phyloP scores from a whole-genome alignment of 352 stramenopile species.

The Pythium scleroteichum region DNA sequence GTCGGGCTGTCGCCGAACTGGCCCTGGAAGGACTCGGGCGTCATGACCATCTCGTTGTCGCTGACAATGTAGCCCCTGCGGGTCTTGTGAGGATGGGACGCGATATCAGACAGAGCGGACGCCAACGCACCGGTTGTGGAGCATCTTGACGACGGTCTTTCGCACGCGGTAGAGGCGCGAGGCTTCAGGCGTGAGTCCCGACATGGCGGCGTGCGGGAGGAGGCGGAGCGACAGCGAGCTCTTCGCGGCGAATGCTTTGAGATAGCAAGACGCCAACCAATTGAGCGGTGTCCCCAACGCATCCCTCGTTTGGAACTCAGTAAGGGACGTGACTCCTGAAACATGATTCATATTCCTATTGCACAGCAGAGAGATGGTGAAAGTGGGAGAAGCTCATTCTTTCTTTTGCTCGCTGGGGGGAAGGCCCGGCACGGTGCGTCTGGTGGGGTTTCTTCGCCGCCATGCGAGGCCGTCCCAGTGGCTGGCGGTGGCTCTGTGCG shows the following conservation, averaged over 20 bases:
- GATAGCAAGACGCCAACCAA: constrained; percentile 27
- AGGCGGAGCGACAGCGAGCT: neutral
- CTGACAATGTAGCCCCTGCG: constrained; percentile 98
- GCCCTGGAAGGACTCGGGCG: constrained; percentile 89
- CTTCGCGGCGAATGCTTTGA: neutral
- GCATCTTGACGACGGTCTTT: constrained; percentile 96
- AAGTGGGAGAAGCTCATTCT: too few relatives aligned
- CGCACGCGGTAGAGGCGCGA: constrained; percentile 93
- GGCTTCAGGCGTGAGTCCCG: constrained; percentile 76
- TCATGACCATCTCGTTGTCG: constrained; percentile 96
- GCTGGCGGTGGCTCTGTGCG: too few relatives aligned
- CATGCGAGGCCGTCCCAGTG: too few relatives aligned
- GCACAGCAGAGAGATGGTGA: too few relatives aligned
- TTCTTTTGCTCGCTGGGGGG: too few relatives aligned
- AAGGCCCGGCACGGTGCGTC: too few relatives aligned
- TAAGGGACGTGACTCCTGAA: neutral
- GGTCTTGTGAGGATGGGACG: too few relatives aligned
- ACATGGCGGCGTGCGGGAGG: constrained; percentile 39
- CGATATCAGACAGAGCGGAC: neutral
- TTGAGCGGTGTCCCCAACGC: constrained; percentile 24
- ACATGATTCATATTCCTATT: neutral
- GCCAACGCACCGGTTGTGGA: constrained; percentile 83
- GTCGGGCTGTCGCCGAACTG: constrained; percentile 93
- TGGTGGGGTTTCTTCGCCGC: too few relatives aligned
- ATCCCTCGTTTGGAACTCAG: constrained; percentile 5